Evolutionary conservation across 2,329 filamentous ascomycete species (phyloP), one percentile per base, ranked within the genome.

Genomic region (Fusarium sarcochroum): DNA sequence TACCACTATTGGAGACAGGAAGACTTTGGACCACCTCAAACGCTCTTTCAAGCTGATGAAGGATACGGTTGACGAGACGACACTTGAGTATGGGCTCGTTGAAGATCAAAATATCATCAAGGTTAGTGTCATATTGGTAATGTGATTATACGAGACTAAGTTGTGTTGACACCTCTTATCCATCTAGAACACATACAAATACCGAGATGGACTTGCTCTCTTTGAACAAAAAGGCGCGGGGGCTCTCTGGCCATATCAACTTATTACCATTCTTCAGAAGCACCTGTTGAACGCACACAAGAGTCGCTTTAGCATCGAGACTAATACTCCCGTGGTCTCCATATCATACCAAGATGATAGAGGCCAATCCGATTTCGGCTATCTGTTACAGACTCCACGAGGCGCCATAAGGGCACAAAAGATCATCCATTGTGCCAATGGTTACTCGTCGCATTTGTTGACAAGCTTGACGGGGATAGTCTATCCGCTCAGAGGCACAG

Each of bases 361-460:
- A 53, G 82, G 15, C 52, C n/a, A 45, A 32, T 2, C 75, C 5
- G 84, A 40, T 15, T 20, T 25, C 2, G n/a, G n/a, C 3, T 66
- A 84, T 67, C 63, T 75, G 3, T 58, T 88, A 1, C 59, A 76
- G 2, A 89, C 87, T 0, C 66, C 70, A 0, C 77, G 84, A 15
- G 86, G 85, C 2, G 62, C 40, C 0, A 79, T 88, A 17, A 71
- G 64, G 4, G 80, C 84, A 18, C 76, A 76, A 3, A 81, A 87
- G 52, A 76, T 89, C 6, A 79, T 89, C 5, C 85, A 89, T 64
- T 84, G 84, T 25, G 89, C 85, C 1, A 88, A 89, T 64, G 85
- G 79, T 3, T 84, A 84, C 65, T 78, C 83, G 0, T 75, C 81
- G 0, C 81, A 86, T 46, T 80, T 88, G 6, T 72, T 88, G 5